Evolutionary conservation across 177 flowering plant species (phyloP).

Genomic region (Vitis hybrid): DNA sequence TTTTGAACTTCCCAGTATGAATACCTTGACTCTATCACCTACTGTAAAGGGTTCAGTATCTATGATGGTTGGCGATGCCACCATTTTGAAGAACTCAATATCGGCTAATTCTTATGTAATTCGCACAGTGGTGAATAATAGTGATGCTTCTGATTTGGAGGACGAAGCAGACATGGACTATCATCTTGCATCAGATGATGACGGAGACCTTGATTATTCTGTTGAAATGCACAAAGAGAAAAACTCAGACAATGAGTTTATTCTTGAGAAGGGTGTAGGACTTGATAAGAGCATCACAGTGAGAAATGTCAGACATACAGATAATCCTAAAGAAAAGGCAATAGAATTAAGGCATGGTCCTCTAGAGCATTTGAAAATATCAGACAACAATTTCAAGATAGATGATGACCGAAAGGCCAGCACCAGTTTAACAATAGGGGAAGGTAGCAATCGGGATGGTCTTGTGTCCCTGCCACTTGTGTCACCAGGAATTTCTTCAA

Average conservation of each 20-base stretch:
- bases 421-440: slow-evolving; percentile 4
- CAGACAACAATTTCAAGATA: neutral
- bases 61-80: slow-evolving; percentile 5
- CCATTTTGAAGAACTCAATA: slow-evolving; percentile 12
- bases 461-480: neutral
- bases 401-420: slow-evolving; percentile 4
- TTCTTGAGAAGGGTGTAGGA: slow-evolving; percentile 8
- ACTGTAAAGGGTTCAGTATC: slow-evolving; percentile 15
- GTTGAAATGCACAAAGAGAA: neutral
- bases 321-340: slow-evolving; percentile 15
- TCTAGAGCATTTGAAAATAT: slow-evolving; percentile 9
- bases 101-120: slow-evolving; percentile 1
- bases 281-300: slow-evolving; percentile 4
- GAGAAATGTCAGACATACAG: slow-evolving; percentile 1
- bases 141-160: slow-evolving; percentile 6
- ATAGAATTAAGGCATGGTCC: slow-evolving; percentile 6
- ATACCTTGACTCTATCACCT: slow-evolving; percentile 21
- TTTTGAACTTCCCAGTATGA: slow-evolving; percentile 26
- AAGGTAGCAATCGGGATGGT: slow-evolving; percentile 6
- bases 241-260: slow-evolving; percentile 7
- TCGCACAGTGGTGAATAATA: slow-evolving; percentile 9
- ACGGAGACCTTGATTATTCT: neutral
- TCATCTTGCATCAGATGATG: slow-evolving; percentile 19
- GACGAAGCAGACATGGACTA: slow-evolving; percentile 1
- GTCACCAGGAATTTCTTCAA: slow-evolving; percentile 15